Evolutionary conservation across 164 flowering plant species (phyloP).

Genomic region (Litsea cubeba): DNA sequence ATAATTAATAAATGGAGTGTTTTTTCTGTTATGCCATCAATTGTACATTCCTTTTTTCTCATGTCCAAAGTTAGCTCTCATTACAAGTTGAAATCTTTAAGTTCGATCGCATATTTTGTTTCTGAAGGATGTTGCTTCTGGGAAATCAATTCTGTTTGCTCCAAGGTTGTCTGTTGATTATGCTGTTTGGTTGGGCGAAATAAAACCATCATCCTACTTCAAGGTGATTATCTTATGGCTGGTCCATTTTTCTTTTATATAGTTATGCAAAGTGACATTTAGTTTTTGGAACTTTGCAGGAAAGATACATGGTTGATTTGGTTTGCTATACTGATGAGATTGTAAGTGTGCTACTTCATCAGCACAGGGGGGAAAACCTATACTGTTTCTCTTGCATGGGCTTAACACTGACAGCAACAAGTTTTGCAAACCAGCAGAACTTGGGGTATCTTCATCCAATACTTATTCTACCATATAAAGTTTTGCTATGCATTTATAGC

Average conservation of each 20-base stretch:
- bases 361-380: slow-evolving; percentile 45
- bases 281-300: slow-evolving; percentile 39
- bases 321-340: slow-evolving; percentile 70
- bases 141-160: slow-evolving; percentile 74
- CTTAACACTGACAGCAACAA: slow-evolving; percentile 84
- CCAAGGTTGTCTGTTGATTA: slow-evolving; percentile 77
- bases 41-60: too few species aligned
- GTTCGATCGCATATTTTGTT: background rate
- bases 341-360: slow-evolving; percentile 39
- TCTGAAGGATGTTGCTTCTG: slow-evolving; percentile 67
- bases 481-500: background rate
- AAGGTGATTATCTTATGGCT: slow-evolving; percentile 41
- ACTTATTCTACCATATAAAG: background rate
- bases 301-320: slow-evolving; percentile 58
- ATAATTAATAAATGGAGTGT: too few species aligned
- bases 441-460: slow-evolving; percentile 44
- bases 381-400: slow-evolving; percentile 78
- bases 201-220: slow-evolving; percentile 65
- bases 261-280: background rate
- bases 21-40: too few species aligned
- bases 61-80: too few species aligned
- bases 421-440: slow-evolving; percentile 74
- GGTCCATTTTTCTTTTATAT: background rate
- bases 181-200: slow-evolving; percentile 92
- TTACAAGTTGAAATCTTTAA: too few species aligned